Conservation (phyloP, 2,329 filamentous ascomycete genomes). For the Sodiomyces alkalinus region DNA sequence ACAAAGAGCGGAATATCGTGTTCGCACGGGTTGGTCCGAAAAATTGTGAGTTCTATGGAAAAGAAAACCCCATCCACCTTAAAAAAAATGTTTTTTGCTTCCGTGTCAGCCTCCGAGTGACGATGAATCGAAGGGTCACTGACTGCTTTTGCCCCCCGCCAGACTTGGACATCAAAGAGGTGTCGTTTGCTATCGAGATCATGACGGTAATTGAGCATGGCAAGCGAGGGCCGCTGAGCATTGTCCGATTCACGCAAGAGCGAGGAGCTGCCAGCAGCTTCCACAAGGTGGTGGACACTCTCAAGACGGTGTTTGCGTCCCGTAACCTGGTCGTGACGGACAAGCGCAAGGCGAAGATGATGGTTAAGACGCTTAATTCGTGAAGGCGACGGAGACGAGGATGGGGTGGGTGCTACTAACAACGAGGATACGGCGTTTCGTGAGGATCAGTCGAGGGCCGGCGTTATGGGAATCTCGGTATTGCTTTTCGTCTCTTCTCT, state of each 20-base stretch:
- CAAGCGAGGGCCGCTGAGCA: slow-evolving; percentile 57
- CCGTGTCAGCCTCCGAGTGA: no score
- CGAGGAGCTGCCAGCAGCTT: slow-evolving; percentile 86
- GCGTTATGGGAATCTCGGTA: no score
- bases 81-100: no score
- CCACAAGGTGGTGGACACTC: slow-evolving; percentile 63
- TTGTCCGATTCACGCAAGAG: slow-evolving; percentile 78
- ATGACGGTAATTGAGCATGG: slow-evolving; percentile 83
- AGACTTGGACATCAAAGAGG: slow-evolving; percentile 73
- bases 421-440: slow-evolving; percentile 2
- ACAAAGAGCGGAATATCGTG: slow-evolving; percentile 66
- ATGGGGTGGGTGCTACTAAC: not conserved
- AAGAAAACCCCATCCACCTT: no score
- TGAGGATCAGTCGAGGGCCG: no score
- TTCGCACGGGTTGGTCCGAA: slow-evolving; percentile 59
- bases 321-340: slow-evolving; percentile 56
- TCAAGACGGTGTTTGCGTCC: slow-evolving; percentile 52
- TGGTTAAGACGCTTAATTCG: slow-evolving; percentile 51
- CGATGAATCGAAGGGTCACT: slow-evolving; percentile 2
- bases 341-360: slow-evolving; percentile 51
- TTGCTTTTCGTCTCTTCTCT: no score
- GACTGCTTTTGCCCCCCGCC: slow-evolving; percentile 8
- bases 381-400: slow-evolving; percentile 13
- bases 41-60: slow-evolving; percentile 53
- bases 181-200: slow-evolving; percentile 76